phyloP scores from a whole-genome alignment of 2,329 filamentous ascomycete species.

The Coniella vitis region DNA sequence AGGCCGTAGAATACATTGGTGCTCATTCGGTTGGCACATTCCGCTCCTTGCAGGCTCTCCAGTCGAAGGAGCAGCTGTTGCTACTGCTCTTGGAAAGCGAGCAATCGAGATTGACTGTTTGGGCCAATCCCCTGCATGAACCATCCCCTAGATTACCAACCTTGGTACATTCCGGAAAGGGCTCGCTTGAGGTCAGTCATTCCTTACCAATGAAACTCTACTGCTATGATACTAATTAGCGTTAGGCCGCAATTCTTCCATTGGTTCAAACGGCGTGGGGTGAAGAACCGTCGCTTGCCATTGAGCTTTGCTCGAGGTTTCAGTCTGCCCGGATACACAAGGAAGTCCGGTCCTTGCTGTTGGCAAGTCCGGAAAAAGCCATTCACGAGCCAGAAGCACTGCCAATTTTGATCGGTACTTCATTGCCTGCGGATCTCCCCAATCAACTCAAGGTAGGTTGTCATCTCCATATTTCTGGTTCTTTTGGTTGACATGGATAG shows the following conservation, averaged over 20 bases:
- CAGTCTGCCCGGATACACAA: slow-evolving; percentile 63
- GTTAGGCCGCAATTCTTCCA: slow-evolving; percentile 48
- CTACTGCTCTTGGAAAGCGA: slow-evolving; percentile 77
- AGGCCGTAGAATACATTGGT: slow-evolving; percentile 55
- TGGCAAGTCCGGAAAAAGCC: slow-evolving; percentile 79
- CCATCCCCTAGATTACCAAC: slow-evolving; percentile 36
- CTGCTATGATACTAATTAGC: slow-evolving; percentile 15
- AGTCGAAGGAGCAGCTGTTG: slow-evolving; percentile 77
- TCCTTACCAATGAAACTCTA: not conserved
- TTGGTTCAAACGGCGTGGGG: slow-evolving; percentile 79
- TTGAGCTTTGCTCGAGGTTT: slow-evolving; percentile 77
- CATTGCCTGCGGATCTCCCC: slow-evolving; percentile 70
- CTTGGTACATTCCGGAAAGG: slow-evolving; percentile 34
- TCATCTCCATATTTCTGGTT: slow-evolving; percentile 13
- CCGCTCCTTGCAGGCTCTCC: slow-evolving; percentile 63
- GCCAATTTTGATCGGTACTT: slow-evolving; percentile 70
- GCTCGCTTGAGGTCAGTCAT: slow-evolving; percentile 31
- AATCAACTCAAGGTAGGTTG: slow-evolving; percentile 70
- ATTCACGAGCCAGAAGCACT: slow-evolving; percentile 76
- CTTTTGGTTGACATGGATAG: slow-evolving; percentile 33
- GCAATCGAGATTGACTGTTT: slow-evolving; percentile 74
- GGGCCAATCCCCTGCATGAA: slow-evolving; percentile 75
- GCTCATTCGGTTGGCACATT: slow-evolving; percentile 44
- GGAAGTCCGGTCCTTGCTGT: slow-evolving; percentile 72
- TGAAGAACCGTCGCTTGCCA: slow-evolving; percentile 78